Percentiles rank a stretch among this genome's conserved stretches.
These are phyloP conservation scores for Endothia cerciana DNA, from an alignment of 2,329 filamentous ascomycete genomes.

Conservation along the genomic window DNA sequence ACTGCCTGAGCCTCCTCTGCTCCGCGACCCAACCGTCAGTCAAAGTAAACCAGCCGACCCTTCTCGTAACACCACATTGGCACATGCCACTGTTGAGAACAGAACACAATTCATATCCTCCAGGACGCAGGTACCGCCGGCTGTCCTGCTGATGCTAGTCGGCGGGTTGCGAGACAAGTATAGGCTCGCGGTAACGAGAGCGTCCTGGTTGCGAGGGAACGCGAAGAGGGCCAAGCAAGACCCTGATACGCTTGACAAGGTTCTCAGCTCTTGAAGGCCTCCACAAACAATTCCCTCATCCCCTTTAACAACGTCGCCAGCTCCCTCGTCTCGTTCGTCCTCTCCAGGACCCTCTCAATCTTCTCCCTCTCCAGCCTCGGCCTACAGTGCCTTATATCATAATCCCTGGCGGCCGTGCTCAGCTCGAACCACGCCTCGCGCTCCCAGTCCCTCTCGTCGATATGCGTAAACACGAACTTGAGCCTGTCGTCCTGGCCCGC, in stretches of 20 bases:
- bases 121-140: background rate
- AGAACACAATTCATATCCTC: background rate
- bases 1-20: background rate
- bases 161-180: background rate
- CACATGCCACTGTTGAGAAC: background rate
- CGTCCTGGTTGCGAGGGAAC: too few species aligned
- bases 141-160: background rate
- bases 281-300: constrained; percentile 79
- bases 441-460: constrained; percentile 86
- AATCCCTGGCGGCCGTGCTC: constrained; percentile 78
- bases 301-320: constrained; percentile 75
- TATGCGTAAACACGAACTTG: constrained; percentile 86
- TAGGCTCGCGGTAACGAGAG: background rate
- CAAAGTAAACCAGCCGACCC: background rate
- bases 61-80: background rate
- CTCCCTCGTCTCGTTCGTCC: constrained; percentile 80
- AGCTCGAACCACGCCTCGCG: constrained; percentile 94
- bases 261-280: constrained; percentile 59
- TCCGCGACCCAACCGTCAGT: background rate
- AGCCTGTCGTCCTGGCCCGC: constrained; percentile 81
- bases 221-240: background rate
- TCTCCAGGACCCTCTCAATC: constrained; percentile 75
- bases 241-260: background rate
- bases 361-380: constrained; percentile 82
- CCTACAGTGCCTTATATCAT: constrained; percentile 78